Percentiles rank a stretch among this genome's conserved stretches.
Evolutionary conservation across 2,329 filamentous ascomycete species (phyloP).

Genomic region (Ascochyta fabae): DNA sequence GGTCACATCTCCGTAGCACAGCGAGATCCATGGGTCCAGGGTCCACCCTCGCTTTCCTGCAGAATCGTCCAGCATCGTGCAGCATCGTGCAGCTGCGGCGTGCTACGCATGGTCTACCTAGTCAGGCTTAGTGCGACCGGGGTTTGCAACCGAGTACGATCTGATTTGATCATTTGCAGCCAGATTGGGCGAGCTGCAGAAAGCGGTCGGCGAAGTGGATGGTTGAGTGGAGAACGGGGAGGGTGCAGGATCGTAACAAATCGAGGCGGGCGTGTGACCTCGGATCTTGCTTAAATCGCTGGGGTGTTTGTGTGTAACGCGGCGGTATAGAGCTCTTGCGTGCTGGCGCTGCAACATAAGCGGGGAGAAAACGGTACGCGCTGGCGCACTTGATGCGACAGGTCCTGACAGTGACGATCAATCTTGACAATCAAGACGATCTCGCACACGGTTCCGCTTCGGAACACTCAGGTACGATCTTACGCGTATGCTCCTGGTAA

Average conservation of each 20-base stretch:
- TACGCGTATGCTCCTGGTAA: background rate
- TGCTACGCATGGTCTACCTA: background rate
- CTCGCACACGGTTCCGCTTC: background rate
- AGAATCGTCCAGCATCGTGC: constrained; percentile 17
- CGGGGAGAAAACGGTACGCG: background rate
- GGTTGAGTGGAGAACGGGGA: background rate
- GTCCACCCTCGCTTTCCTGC: constrained; percentile 1
- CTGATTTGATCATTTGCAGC: constrained; percentile 12
- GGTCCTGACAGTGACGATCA: background rate
- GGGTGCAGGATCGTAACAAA: constrained; percentile 7
- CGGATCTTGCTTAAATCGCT: constrained; percentile 6
- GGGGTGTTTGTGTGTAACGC: constrained; percentile 3
- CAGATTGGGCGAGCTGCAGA: constrained; percentile 13
- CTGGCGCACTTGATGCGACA: background rate
- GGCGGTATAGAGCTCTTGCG: constrained; percentile 4
- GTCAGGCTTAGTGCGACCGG: background rate
- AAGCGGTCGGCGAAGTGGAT: constrained; percentile 13
- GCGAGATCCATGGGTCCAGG: constrained; percentile 10
- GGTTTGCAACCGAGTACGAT: constrained; percentile 7
- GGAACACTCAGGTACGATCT: background rate
- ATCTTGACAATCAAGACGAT: background rate
- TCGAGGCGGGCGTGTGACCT: background rate
- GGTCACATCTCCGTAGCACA: constrained; percentile 9
- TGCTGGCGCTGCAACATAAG: background rate
- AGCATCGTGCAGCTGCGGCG: constrained; percentile 15